Conservation (phyloP, 129 eudicot species). For the Sambucus nigra region DNA sequence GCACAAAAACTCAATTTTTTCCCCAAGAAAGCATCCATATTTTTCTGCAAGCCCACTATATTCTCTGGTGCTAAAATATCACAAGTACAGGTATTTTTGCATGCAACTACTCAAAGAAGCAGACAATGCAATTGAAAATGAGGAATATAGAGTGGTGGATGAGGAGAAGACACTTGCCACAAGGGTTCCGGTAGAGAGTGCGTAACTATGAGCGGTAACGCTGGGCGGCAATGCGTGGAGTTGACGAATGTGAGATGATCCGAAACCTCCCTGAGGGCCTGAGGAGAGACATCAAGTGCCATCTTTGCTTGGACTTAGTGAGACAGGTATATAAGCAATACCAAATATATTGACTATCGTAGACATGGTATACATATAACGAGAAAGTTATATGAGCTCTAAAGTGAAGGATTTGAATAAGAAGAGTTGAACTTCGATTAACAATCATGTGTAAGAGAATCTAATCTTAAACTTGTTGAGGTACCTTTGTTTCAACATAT, state of each 20-base stretch:
- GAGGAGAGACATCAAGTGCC: conserved; percentile 93
- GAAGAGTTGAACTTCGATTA: too few species aligned
- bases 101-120: conserved; percentile 98
- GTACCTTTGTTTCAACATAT: conserved; percentile 97
- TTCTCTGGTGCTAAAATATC: neutral
- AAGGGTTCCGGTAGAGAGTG: conserved; percentile 57
- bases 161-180: conserved; percentile 79
- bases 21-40: too few species aligned
- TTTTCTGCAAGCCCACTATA: neutral
- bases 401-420: neutral
- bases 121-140: conserved; percentile 92
- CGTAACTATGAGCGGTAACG: conserved; percentile 91
- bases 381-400: too few species aligned
- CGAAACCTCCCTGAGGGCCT: conserved; percentile 94
- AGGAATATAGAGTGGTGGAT: conserved; percentile 99
- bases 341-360: too few species aligned
- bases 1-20: too few species aligned
- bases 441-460: too few species aligned
- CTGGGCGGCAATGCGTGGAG: conserved; percentile 99
- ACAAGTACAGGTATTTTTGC: conserved; percentile 63
- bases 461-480: conserved; percentile 21
- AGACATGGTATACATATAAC: too few species aligned
- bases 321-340: conserved; percentile 49
- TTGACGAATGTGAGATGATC: conserved; percentile 95
- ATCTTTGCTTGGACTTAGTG: conserved; percentile 88